Conservation (phyloP, 345 rosid genomes). For the Brassica juncea region DNA sequence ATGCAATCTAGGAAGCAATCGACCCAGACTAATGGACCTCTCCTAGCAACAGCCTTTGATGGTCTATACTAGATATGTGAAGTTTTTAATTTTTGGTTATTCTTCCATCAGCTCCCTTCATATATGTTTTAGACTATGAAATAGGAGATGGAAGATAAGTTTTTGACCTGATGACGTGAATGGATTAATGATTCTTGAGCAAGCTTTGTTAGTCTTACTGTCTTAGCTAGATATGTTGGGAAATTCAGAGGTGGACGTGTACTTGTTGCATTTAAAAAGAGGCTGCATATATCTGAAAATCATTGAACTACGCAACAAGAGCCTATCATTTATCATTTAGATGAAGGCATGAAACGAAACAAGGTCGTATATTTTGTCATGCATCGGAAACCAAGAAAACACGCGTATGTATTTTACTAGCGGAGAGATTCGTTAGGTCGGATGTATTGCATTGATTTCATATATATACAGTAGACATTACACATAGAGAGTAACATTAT, state of each 20-base stretch:
- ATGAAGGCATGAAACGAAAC: background rate
- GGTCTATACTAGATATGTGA: too few relatives aligned
- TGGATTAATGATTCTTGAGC: background rate
- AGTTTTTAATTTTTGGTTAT: too few relatives aligned
- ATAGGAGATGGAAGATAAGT: background rate
- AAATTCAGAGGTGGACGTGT: background rate
- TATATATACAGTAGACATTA: background rate
- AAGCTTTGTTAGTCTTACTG: too few relatives aligned
- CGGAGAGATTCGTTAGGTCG: background rate
- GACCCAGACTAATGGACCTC: too few relatives aligned
- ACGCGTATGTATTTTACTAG: background rate
- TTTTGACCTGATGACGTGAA: background rate
- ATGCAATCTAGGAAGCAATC: too few relatives aligned
- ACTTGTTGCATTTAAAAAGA: background rate
- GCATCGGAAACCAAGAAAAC: background rate
- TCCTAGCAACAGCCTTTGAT: too few relatives aligned
- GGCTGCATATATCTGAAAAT: background rate
- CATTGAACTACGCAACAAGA: background rate
- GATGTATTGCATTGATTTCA: background rate
- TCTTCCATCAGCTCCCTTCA: background rate
- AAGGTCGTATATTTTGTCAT: constrained; percentile 7
- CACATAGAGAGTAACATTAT: background rate
- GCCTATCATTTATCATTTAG: background rate
- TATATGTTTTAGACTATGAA: background rate
- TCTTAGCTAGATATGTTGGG: background rate